Evolutionary conservation across 192 early-diverging fungal species (phyloP).

Genomic region (Jimgerdemannia lactiflua): DNA sequence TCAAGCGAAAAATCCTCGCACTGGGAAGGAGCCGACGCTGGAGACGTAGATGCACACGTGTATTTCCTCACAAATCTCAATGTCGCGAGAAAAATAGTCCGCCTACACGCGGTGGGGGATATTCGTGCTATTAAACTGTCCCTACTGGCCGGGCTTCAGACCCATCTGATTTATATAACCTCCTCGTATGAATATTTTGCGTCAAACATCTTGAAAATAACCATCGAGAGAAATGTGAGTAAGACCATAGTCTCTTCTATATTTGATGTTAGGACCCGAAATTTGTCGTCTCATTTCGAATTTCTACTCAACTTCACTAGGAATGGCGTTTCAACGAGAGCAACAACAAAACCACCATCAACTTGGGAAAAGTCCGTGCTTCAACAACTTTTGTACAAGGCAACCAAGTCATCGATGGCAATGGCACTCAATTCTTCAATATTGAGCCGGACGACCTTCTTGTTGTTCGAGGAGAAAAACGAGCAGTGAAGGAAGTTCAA

Average conservation of each 20-base stretch:
- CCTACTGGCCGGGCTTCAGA: not conserved
- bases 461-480: slow-evolving; percentile 15
- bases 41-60: not conserved
- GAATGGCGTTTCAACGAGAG: not conserved
- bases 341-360: not conserved
- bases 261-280: not conserved
- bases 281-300: not conserved
- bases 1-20: not conserved
- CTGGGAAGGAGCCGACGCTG: not conserved
- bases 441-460: slow-evolving; percentile 8
- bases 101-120: not conserved
- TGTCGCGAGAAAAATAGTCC: not conserved
- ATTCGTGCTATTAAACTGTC: not conserved
- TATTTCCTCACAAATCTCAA: not conserved
- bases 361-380: not conserved
- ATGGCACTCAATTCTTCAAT: slow-evolving; percentile 5
- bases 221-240: not conserved
- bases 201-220: not conserved
- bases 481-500: slow-evolving; percentile 7
- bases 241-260: not conserved
- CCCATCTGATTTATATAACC: not conserved
- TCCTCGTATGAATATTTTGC: not conserved
- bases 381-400: not conserved
- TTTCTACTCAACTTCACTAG: not conserved
- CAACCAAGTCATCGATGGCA: not conserved